Conservation (phyloP, 2,329 filamentous ascomycete species). For the Metarhizium robertsii region DNA sequence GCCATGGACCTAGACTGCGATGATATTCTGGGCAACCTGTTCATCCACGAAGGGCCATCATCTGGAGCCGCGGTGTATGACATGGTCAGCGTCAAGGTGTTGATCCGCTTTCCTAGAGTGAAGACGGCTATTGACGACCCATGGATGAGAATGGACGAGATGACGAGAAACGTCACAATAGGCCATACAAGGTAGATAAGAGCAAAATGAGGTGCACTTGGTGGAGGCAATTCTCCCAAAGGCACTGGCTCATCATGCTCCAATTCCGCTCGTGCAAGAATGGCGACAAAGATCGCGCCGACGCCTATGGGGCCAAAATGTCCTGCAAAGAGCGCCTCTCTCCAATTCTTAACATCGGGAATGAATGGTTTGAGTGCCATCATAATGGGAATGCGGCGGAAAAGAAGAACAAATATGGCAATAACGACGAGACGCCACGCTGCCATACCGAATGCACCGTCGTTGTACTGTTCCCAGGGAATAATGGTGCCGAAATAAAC, state of each 20-base stretch:
- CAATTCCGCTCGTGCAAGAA: slow-evolving; percentile 85
- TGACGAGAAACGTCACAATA: slow-evolving; percentile 86
- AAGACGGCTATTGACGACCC: slow-evolving; percentile 98
- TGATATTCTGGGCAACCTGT: slow-evolving; percentile 66
- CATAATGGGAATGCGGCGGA: slow-evolving; percentile 95
- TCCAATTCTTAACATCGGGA: slow-evolving; percentile 96
- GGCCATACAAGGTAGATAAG: slow-evolving; percentile 89
- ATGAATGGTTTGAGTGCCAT: slow-evolving; percentile 82
- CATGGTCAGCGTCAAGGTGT: slow-evolving; percentile 89
- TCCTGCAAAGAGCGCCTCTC: slow-evolving; percentile 90
- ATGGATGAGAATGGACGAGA: slow-evolving; percentile 89
- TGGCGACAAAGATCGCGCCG: slow-evolving; percentile 90
- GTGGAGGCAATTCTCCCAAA: slow-evolving; percentile 48
- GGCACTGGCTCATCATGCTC: slow-evolving; percentile 71
- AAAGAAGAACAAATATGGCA: slow-evolving; percentile 86
- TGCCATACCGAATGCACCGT: slow-evolving; percentile 58
- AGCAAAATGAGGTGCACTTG: slow-evolving; percentile 48
- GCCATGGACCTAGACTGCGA: slow-evolving; percentile 70
- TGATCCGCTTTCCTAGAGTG: slow-evolving; percentile 95
- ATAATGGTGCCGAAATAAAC: slow-evolving; percentile 97
- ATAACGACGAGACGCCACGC: slow-evolving; percentile 93
- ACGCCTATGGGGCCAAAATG: slow-evolving; percentile 98
- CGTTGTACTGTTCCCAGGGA: slow-evolving; percentile 88
- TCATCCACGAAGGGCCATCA: slow-evolving; percentile 90
- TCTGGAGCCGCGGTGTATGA: slow-evolving; percentile 89